Base-by-base conservation (phyloP, 148 eudicot genomes). In the Oxyria digyna region DNA sequence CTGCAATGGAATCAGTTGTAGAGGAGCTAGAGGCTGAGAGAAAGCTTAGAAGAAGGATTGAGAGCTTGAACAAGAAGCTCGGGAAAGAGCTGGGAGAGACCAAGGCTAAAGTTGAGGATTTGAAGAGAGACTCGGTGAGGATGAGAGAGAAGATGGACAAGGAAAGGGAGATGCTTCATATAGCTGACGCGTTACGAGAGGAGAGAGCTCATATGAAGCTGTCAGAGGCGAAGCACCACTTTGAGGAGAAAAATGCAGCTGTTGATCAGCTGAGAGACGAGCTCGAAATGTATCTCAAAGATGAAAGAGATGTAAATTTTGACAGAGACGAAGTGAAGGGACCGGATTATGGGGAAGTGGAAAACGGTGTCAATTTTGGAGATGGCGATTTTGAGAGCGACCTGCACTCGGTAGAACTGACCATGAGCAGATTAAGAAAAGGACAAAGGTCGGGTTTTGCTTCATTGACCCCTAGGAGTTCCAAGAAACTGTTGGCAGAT, bases 41-140 rank as follows among this genome's bases (percentile, higher is more conserved):
- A 69, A 94, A 87, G 79, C 79, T 90, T 18, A 85, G 97, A 72
- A 71, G 85, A 55, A 81, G 87, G 57, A 69, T 76, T 62, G 96
- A 91, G 85, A 83, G 96, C 75, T 74, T 91, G 76, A 94, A 90
- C 80, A 89, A 88, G 75, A 90, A 84, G 71, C 85, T 94, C 13
- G 99, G 97, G 37, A 81, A 77, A 52, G 97, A 90, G 76, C 76
- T 94, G 41, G 81, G 87, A 13, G 96, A 88, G 27, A 85, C 86
- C 38, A 78, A 76, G 65, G 84, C 67, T 59, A 74, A 81, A 67
- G 77, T 32, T 18, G 82, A 78, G 38, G 85, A 77, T 54, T 29
- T 81, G 65, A 82, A 79, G 81, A 78, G 81, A 74, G 86, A 86
- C 42, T 72, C 85, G 3, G 74, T 70, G 37, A 76, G 78, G 73